Evolutionary conservation across 148 eudicot genomes (phyloP), one percentile per base, ranked within the genome.

Genomic region (Rhododendron henanense): DNA sequence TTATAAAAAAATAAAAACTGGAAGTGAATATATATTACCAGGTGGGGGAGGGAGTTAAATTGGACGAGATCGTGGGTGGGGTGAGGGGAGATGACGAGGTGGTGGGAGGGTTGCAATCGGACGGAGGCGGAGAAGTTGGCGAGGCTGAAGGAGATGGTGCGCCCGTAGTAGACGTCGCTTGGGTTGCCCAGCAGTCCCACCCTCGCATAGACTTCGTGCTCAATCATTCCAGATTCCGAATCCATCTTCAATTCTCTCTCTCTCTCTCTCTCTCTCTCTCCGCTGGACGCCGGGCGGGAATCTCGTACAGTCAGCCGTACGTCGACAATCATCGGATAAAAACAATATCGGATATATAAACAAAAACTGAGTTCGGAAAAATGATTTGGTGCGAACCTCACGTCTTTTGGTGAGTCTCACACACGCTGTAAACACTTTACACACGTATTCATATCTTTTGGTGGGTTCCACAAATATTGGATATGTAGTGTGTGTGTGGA

Each of bases 161-260:
- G 90, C 53, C 98, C 98, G 44, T 85, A 47, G 81, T 97, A 95
- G 16, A 97, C 99, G 25, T 95, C 98, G 87, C 98, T 95, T 2
- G 98, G 99, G 87, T 97, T 97, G 1, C 99, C 99, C 44, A 97
- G 79, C 0, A 97, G 85, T 65, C 99, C 99, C 6, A 97, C 91
- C 73, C 99, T 88, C 0, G 99, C 99, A 41, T 93, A 89, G 0
- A 93, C 92, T 81, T 90, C 94, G 91, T 93, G 98, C 90, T 93
- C 94, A 21, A 95, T 92, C 51, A 1, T 57, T 44, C 65, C 85
- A 76, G 45, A 1, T 37, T 37, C 25, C 0, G 25, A 9, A 47
- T 67, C 78, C 59, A 76, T 67, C 31, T 10, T 19, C 16, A 71
- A 3, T 31, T 41, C 16, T 33, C 47, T 74, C 47, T 35, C 78